phyloP scores from a whole-genome alignment of 208 protist species.

The Trichomonas vaginalis region DNA sequence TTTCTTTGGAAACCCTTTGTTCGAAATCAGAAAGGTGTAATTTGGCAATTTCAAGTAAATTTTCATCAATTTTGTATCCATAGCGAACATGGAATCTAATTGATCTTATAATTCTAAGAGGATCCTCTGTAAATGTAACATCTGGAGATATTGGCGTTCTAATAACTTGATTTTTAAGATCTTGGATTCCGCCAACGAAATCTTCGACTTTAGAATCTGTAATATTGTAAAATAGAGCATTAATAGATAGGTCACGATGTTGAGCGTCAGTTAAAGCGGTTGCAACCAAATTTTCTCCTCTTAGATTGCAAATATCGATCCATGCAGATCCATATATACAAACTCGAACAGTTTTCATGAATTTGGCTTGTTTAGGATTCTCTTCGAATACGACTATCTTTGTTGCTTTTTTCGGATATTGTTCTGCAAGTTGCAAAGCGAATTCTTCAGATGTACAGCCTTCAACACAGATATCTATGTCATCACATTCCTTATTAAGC shows the following conservation, averaged over 20 bases:
- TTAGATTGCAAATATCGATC: background rate
- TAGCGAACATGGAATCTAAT: background rate
- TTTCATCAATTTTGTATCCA: background rate
- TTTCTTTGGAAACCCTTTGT: background rate
- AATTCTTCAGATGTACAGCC: background rate
- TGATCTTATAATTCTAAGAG: background rate
- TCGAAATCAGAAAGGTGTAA: background rate
- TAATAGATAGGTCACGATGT: background rate
- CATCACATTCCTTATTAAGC: background rate
- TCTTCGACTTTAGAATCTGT: background rate
- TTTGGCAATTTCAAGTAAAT: background rate
- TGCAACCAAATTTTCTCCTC: background rate
- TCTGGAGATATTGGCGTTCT: background rate
- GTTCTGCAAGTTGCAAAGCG: background rate
- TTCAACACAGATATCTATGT: background rate
- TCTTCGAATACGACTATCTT: background rate
- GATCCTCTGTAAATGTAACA: background rate
- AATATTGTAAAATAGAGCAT: background rate
- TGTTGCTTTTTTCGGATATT: background rate
- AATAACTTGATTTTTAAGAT: background rate
- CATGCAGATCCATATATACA: background rate
- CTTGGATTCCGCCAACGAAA: background rate
- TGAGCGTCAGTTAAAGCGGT: background rate
- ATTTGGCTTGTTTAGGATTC: background rate
- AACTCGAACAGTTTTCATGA: background rate